Percentiles rank a stretch among this genome's conserved stretches.
phyloP scores from a whole-genome alignment of 225 moss, liverwort and hornwort species.

The Bryoerythrophyllum caledonicum region DNA sequence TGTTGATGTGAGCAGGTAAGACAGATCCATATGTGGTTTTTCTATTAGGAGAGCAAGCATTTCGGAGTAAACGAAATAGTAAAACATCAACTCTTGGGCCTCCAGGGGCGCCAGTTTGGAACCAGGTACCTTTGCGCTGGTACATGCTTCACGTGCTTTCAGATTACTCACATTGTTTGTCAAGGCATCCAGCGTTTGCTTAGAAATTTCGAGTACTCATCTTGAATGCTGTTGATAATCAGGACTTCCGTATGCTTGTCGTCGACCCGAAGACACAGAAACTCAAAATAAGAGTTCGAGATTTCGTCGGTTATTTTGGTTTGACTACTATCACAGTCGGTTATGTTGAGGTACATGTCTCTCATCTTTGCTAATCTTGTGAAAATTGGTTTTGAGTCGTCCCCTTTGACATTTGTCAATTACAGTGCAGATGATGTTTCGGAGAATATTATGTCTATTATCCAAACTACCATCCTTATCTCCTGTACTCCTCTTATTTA shows the following conservation, averaged over 20 bases:
- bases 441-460: slow-evolving; percentile 14
- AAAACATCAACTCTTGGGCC: slow-evolving; percentile 88
- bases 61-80: slow-evolving; percentile 92
- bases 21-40: slow-evolving; percentile 97
- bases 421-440: not conserved
- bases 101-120: slow-evolving; percentile 94
- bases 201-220: slow-evolving; percentile 19
- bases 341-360: slow-evolving; percentile 45
- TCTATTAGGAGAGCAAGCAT: slow-evolving; percentile 79
- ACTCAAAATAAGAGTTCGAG: slow-evolving; percentile 75
- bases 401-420: slow-evolving; percentile 15
- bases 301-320: slow-evolving; percentile 82
- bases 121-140: slow-evolving; percentile 48
- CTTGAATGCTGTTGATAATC: slow-evolving; percentile 25
- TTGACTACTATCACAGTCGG: slow-evolving; percentile 66
- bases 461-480: not conserved
- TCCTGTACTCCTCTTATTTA: slow-evolving; percentile 7
- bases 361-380: slow-evolving; percentile 11
- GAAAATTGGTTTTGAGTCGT: slow-evolving; percentile 14
- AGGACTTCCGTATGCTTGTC: slow-evolving; percentile 91
- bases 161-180: slow-evolving; percentile 17
- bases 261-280: slow-evolving; percentile 71
- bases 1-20: slow-evolving; percentile 54
- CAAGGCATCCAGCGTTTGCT: not conserved
- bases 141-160: slow-evolving; percentile 18